Evolutionary conservation across 192 early-diverging fungal species (phyloP).

Genomic region (Tieghemiomyces parasiticus): DNA sequence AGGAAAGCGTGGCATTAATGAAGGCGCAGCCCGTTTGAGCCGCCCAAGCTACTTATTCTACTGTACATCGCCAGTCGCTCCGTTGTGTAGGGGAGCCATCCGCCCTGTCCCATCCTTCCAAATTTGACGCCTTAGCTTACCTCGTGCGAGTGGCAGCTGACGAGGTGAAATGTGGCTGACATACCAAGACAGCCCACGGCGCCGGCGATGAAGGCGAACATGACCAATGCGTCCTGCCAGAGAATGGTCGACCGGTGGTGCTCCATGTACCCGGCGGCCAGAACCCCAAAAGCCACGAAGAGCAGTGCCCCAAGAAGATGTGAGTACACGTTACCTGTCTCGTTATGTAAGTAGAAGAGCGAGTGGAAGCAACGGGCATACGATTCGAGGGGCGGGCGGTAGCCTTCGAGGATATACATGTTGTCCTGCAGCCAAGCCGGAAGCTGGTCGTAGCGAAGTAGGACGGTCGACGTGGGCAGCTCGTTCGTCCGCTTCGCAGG

Average conservation of each 20-base stretch:
- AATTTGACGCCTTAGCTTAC: constrained; percentile 22
- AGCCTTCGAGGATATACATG: constrained; percentile 59
- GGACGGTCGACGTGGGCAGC: neutral
- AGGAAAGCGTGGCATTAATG: too few species aligned
- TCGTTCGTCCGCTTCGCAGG: neutral
- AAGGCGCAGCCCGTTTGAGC: too few species aligned
- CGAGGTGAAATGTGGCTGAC: constrained; percentile 65
- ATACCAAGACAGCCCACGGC: constrained; percentile 66
- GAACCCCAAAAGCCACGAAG: constrained; percentile 35
- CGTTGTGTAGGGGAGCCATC: too few species aligned
- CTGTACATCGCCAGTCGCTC: too few species aligned
- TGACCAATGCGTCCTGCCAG: constrained; percentile 47
- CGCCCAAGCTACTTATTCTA: too few species aligned
- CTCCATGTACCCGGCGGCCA: constrained; percentile 26
- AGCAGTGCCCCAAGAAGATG: constrained; percentile 58
- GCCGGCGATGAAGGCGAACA: constrained; percentile 60
- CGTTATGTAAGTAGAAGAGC: constrained; percentile 78
- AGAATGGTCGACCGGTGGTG: constrained; percentile 26
- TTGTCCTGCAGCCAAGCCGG: constrained; percentile 80
- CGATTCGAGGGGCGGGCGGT: constrained; percentile 60
- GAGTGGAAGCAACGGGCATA: constrained; percentile 60
- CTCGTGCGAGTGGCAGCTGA: constrained; percentile 66
- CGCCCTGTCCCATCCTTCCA: too few species aligned
- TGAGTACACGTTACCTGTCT: constrained; percentile 83
- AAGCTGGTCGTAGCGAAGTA: constrained; percentile 31